A percentile compares a stretch with the other conserved stretches of the same genome.
Evolutionary conservation across 768 basidiomycete species (phyloP).

Genomic region (Pisolithus albus): DNA sequence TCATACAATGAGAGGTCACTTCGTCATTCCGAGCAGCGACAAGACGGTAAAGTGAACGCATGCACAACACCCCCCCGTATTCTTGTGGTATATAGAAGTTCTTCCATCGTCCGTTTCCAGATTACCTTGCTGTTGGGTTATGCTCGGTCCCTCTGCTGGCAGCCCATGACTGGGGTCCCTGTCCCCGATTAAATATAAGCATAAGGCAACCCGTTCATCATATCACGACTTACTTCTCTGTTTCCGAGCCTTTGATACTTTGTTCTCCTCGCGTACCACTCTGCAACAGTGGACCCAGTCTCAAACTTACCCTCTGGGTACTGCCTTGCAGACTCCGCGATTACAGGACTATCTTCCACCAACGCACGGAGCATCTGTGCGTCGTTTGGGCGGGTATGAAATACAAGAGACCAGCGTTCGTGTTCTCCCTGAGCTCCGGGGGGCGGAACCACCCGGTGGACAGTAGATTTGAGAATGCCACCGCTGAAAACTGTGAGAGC

Average conservation of each 20-base stretch:
- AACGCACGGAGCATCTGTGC: constrained; percentile 45
- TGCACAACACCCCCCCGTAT: background rate
- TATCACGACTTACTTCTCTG: constrained; percentile 28
- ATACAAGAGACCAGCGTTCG: constrained; percentile 63
- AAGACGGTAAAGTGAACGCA: too few species aligned
- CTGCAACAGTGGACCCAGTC: constrained; percentile 30
- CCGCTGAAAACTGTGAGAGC: constrained; percentile 57
- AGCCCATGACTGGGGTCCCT: constrained; percentile 28
- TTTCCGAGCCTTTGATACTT: constrained; percentile 37
- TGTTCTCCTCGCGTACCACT: constrained; percentile 38
- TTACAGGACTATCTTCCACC: constrained; percentile 41
- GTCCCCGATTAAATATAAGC: background rate
- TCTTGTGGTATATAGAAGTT: too few species aligned
- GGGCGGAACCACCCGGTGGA: constrained; percentile 59
- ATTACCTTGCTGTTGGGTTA: constrained; percentile 14
- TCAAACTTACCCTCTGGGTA: constrained; percentile 32
- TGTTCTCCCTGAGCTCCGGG: constrained; percentile 47
- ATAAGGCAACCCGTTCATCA: background rate
- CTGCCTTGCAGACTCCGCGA: constrained; percentile 38
- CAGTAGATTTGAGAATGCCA: constrained; percentile 55
- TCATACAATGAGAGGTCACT: too few species aligned
- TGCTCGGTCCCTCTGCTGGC: constrained; percentile 27
- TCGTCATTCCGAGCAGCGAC: too few species aligned
- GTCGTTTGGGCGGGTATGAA: constrained; percentile 59
- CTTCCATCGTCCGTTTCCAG: background rate